These are phyloP conservation scores for Peterozyma toletana DNA, from an alignment of 805 yeast species.

Conservation along the genomic window DNA sequence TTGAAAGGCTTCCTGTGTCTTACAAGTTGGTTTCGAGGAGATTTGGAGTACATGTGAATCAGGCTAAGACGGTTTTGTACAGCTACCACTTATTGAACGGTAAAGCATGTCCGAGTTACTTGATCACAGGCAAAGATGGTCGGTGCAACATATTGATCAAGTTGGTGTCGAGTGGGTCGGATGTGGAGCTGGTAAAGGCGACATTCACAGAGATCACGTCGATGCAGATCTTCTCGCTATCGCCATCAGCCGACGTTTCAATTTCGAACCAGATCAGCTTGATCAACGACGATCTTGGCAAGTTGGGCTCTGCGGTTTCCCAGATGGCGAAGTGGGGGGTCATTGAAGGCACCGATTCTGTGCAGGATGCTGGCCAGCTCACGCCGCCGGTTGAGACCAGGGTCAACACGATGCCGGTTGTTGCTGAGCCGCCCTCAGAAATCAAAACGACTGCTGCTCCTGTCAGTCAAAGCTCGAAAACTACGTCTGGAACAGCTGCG, in stretches of 20 bases:
- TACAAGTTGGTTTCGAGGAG: constrained; percentile 34
- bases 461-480: too few species aligned
- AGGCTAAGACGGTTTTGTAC: constrained; percentile 31
- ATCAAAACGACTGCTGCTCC: too few species aligned
- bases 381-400: too few species aligned
- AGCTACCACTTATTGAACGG: constrained; percentile 29
- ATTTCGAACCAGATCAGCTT: constrained; percentile 1
- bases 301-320: background rate
- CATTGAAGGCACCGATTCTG: constrained; percentile 10
- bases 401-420: too few species aligned
- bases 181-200: constrained; percentile 13
- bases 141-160: background rate
- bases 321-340: constrained; percentile 11
- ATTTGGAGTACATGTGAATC: constrained; percentile 26
- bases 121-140: constrained; percentile 29
- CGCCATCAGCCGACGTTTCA: background rate
- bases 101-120: constrained; percentile 31
- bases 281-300: constrained; percentile 1
- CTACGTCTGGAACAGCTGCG: too few species aligned
- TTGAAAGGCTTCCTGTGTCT: constrained; percentile 19
- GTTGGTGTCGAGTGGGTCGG: too few species aligned
- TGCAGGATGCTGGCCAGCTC: background rate
- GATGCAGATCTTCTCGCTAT: constrained; percentile 22
- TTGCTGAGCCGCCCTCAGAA: too few species aligned
- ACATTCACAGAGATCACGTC: constrained; percentile 23